These are phyloP conservation scores for Plenodomus lindquistii DNA, from an alignment of 2,329 filamentous ascomycete species.

Conservation along the genomic window DNA sequence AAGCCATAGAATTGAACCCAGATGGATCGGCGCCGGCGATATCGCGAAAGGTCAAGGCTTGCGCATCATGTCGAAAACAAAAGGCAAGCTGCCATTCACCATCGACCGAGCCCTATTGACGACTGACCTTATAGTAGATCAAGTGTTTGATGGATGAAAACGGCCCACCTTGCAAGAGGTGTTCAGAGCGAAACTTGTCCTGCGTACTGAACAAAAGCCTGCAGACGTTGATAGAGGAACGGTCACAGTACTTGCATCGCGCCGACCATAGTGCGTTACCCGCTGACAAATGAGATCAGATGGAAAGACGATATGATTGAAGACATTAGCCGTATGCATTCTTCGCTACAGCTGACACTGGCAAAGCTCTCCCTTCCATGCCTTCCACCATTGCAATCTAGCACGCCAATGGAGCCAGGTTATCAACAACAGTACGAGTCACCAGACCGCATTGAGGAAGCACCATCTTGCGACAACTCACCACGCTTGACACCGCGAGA, in stretches of 20 bases:
- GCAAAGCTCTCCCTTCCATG: slow-evolving; percentile 44
- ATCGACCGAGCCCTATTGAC: slow-evolving; percentile 1
- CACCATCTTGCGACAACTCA: slow-evolving; percentile 37
- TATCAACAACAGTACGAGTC: slow-evolving; percentile 32
- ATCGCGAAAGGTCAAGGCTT: slow-evolving; percentile 48
- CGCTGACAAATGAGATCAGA: slow-evolving; percentile 7
- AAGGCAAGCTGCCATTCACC: slow-evolving; percentile 38
- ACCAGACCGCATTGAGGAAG: slow-evolving; percentile 43
- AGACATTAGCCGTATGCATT: slow-evolving; percentile 38
- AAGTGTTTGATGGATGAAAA: slow-evolving; percentile 58
- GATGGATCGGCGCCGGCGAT: slow-evolving; percentile 24
- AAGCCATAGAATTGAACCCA: slow-evolving; percentile 10
- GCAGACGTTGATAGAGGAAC: slow-evolving; percentile 55
- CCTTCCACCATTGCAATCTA: slow-evolving; percentile 41
- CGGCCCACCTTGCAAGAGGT: slow-evolving; percentile 55
- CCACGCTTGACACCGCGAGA: slow-evolving; percentile 32
- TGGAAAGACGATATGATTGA: slow-evolving; percentile 30
- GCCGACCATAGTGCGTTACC: neutral
- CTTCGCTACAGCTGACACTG: slow-evolving; percentile 48
- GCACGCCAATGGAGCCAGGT: slow-evolving; percentile 10
- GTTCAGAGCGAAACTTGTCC: slow-evolving; percentile 54
- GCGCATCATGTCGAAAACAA: slow-evolving; percentile 58
- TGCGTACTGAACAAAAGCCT: slow-evolving; percentile 58
- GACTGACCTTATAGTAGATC: slow-evolving; percentile 34
- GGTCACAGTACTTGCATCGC: slow-evolving; percentile 26